Percentiles rank a stretch among this genome's conserved stretches.
Evolutionary conservation across 441 rosid species (phyloP).

Genomic region (Daphne laureola): DNA sequence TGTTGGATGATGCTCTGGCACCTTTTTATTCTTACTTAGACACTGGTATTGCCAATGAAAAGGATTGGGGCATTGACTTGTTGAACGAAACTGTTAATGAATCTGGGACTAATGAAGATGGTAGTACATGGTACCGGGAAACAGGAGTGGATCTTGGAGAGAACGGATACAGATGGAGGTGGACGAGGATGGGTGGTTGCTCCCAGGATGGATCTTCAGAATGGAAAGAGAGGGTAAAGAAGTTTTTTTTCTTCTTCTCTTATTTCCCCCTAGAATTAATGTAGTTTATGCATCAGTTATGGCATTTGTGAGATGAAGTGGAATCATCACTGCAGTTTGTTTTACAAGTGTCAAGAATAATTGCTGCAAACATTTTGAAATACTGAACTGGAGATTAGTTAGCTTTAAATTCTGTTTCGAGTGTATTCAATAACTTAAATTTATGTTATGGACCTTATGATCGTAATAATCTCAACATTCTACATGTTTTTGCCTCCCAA

Average conservation of each 20-base stretch:
- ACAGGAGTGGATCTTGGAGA: conserved; percentile 82
- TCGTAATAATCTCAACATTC: no score
- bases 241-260: neutral
- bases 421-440: no score
- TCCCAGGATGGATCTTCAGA: conserved; percentile 74
- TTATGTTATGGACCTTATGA: no score
- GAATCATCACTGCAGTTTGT: no score
- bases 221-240: conserved; percentile 89
- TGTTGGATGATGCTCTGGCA: conserved; percentile 7
- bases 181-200: conserved; percentile 94
- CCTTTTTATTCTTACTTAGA: conserved; percentile 35
- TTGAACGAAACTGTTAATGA: conserved; percentile 76
- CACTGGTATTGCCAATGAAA: conserved; percentile 96
- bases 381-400: no score
- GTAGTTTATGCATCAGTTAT: no score
- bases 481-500: no score
- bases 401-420: no score
- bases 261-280: no score
- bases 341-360: no score
- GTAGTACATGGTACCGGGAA: conserved; percentile 85
- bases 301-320: no score
- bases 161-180: conserved; percentile 89
- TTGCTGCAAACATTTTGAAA: no score
- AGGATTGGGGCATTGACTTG: conserved; percentile 92
- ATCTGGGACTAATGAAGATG: conserved; percentile 88